Percentiles rank a stretch among this genome's conserved stretches.
phyloP scores from a whole-genome alignment of 306 rosid genomes.

The apple (Malus domestica) region ASM211411v1 NC_041802.1:26376001-26376500 shows the following conservation, averaged over 20 bases:
- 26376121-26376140: not conserved
- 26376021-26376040: conserved; percentile 8
- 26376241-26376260: too few relatives aligned
- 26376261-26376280: not conserved
- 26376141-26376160: too few relatives aligned
- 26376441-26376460: too few relatives aligned
- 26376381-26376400: not conserved
- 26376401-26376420: not conserved
- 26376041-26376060: conserved; percentile 9
- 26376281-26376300: too few relatives aligned
- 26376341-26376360: not conserved
- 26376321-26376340: not conserved
- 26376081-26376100: conserved; percentile 28
- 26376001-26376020: not conserved
- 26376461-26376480: too few relatives aligned
- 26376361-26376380: not conserved
- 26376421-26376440: not conserved
- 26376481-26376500: too few relatives aligned
- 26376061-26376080: conserved; percentile 15
- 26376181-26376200: too few relatives aligned
- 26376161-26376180: too few relatives aligned
- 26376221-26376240: not conserved
- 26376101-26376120: not conserved
- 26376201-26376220: not conserved
- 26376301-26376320: not conserved